These are phyloP conservation scores for Rosa chinensis DNA, from an alignment of 306 rosid genomes.

Conservation along the genomic window DNA sequence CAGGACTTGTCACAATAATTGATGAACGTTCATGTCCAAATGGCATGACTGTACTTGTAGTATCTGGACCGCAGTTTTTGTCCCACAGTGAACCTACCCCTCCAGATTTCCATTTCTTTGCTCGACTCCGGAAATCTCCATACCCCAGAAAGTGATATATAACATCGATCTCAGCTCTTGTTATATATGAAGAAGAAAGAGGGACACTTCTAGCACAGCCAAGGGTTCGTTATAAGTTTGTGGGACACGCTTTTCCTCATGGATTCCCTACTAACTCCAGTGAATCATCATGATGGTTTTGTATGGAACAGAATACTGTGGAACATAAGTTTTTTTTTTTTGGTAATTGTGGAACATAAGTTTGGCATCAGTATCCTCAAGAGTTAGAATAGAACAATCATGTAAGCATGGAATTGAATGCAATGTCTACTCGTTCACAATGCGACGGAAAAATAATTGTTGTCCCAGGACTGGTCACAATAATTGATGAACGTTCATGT, in stretches of 20 bases:
- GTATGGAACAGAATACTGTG: not conserved
- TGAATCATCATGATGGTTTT: not conserved
- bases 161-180: conserved; percentile 2
- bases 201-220: not conserved
- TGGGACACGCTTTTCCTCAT: not conserved
- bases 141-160: conserved; percentile 5
- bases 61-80: not conserved
- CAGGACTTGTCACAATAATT: conserved; percentile 5
- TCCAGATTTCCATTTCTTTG: not conserved
- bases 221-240: not conserved
- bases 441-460: not conserved
- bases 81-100: not conserved
- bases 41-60: not conserved
- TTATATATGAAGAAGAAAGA: not conserved
- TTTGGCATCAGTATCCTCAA: not conserved
- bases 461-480: not conserved
- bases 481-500: not conserved
- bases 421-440: not conserved
- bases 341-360: not conserved
- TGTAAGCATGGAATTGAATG: not conserved
- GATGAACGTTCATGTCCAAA: not conserved
- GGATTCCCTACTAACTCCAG: not conserved
- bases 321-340: not conserved
- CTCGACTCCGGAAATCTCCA: not conserved
- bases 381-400: not conserved